A percentile compares a stretch with the other conserved stretches of the same genome.
Evolutionary conservation across 2,329 filamentous ascomycete species (phyloP).

Genomic region (Lachnellula cervina): DNA sequence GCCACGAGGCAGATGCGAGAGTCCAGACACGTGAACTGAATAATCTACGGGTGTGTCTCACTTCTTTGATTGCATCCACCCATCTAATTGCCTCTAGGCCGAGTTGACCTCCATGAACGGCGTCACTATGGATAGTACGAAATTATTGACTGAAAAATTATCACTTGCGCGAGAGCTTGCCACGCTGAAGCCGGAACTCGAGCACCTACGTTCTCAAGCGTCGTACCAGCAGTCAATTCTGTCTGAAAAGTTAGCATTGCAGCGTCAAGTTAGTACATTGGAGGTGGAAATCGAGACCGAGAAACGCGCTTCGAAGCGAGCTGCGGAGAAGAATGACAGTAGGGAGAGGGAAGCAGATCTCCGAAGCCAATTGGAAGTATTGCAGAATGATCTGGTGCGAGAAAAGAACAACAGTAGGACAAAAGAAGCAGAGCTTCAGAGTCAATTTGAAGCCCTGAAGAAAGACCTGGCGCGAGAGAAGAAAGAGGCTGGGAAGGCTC

Average conservation of each 20-base stretch:
- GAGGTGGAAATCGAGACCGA: slow-evolving; percentile 82
- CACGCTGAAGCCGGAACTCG: slow-evolving; percentile 54
- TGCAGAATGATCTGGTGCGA: slow-evolving; percentile 37
- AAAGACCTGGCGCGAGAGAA: slow-evolving; percentile 34
- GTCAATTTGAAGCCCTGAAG: slow-evolving; percentile 22
- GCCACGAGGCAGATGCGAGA: slow-evolving; percentile 39
- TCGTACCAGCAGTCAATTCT: slow-evolving; percentile 62
- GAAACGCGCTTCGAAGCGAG: slow-evolving; percentile 62
- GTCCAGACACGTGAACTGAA: slow-evolving; percentile 49
- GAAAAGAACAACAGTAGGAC: slow-evolving; percentile 37
- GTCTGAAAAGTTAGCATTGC: slow-evolving; percentile 73
- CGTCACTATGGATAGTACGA: slow-evolving; percentile 64
- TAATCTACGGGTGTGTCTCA: slow-evolving; percentile 46
- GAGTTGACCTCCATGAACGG: slow-evolving; percentile 66
- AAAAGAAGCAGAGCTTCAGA: slow-evolving; percentile 25
- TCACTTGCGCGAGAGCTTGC: slow-evolving; percentile 56
- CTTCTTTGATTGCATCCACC: neutral
- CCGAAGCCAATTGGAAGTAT: slow-evolving; percentile 36
- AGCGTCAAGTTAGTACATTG: slow-evolving; percentile 70
- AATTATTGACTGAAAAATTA: slow-evolving; percentile 62
- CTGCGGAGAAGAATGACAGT: slow-evolving; percentile 39
- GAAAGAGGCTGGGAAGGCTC: slow-evolving; percentile 36
- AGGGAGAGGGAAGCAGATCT: slow-evolving; percentile 37
- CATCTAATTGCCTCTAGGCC: slow-evolving; percentile 42
- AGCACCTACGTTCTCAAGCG: slow-evolving; percentile 55